Evolutionary conservation across 805 yeast species (phyloP).

Genomic region (Metschnikowia bowlesiae): DNA sequence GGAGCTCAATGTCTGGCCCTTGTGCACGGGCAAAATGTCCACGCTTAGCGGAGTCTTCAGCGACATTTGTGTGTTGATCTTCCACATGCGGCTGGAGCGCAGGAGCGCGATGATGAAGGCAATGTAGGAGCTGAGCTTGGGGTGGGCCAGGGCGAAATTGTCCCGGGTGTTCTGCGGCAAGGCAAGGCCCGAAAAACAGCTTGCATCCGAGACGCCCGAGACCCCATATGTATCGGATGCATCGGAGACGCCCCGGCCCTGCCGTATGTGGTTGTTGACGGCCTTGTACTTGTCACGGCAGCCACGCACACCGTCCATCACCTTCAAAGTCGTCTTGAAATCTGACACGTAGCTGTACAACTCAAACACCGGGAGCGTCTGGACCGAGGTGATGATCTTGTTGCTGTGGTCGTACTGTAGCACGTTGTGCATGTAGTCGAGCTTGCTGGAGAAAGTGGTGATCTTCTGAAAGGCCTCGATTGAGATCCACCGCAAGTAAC

Average conservation of each 20-base stretch:
- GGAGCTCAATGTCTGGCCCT: conserved; percentile 10
- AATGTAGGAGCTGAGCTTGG: conserved; percentile 11
- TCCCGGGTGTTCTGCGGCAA: conserved; percentile 4
- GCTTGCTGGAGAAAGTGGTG: conserved; percentile 35
- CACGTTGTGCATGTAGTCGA: conserved; percentile 44
- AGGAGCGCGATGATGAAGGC: conserved; percentile 14
- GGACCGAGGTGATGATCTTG: conserved; percentile 26
- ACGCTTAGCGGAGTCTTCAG: conserved; percentile 32
- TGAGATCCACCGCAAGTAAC: conserved; percentile 26
- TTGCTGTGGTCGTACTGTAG: conserved; percentile 39
- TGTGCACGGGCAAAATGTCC: conserved; percentile 27
- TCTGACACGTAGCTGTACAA: conserved; percentile 18
- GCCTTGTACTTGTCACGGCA: conserved; percentile 1
- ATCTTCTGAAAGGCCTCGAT: conserved; percentile 37
- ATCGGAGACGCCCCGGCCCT: not conserved
- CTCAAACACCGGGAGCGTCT: conserved; percentile 34
- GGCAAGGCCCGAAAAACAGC: conserved; percentile 1
- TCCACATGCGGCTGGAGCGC: conserved; percentile 14
- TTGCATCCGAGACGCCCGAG: not conserved
- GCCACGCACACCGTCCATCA: not conserved
- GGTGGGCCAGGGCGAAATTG: conserved; percentile 1
- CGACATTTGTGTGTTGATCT: conserved; percentile 23
- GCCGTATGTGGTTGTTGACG: not conserved
- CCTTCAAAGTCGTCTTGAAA: not conserved
- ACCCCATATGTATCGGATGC: not conserved